Evolutionary conservation across 2,329 filamentous ascomycete species (phyloP).

Genomic region (Gremmenia infestans): DNA sequence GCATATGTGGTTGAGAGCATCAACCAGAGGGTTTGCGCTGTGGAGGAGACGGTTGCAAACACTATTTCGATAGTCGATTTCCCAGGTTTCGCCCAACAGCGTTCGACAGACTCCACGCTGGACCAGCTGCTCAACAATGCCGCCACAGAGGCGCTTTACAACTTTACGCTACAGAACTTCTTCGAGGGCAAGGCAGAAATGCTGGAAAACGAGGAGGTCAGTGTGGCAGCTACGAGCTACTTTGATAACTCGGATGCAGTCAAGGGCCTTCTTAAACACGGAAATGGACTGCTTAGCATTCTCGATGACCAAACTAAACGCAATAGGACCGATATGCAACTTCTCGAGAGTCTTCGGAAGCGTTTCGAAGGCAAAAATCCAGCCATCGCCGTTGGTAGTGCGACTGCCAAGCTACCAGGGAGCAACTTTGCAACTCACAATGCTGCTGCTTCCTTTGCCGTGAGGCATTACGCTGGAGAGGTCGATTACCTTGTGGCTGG

Average conservation of each 20-base stretch:
- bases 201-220: conserved; percentile 90
- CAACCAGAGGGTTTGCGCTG: conserved; percentile 82
- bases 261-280: conserved; percentile 82
- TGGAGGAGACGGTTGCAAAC: conserved; percentile 84
- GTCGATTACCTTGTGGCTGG: conserved; percentile 88
- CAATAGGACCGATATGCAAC: conserved; percentile 80
- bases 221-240: conserved; percentile 86
- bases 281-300: conserved; percentile 90
- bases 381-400: conserved; percentile 72
- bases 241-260: conserved; percentile 97
- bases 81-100: conserved; percentile 84
- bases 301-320: conserved; percentile 92
- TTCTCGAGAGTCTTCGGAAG: conserved; percentile 85
- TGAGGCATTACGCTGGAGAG: conserved; percentile 94
- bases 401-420: conserved; percentile 72
- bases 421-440: conserved; percentile 89
- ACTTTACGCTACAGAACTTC: conserved; percentile 90
- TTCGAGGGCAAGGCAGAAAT: conserved; percentile 92
- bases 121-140: conserved; percentile 95
- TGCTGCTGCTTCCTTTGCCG: conserved; percentile 73
- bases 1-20: conserved; percentile 90
- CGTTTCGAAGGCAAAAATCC: conserved; percentile 93
- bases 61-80: conserved; percentile 96
- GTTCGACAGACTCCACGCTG: conserved; percentile 76
- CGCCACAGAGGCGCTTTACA: conserved; percentile 86